Conservation (phyloP, 169 alveolate genomes). For the Babesia gibsoni region DNA sequence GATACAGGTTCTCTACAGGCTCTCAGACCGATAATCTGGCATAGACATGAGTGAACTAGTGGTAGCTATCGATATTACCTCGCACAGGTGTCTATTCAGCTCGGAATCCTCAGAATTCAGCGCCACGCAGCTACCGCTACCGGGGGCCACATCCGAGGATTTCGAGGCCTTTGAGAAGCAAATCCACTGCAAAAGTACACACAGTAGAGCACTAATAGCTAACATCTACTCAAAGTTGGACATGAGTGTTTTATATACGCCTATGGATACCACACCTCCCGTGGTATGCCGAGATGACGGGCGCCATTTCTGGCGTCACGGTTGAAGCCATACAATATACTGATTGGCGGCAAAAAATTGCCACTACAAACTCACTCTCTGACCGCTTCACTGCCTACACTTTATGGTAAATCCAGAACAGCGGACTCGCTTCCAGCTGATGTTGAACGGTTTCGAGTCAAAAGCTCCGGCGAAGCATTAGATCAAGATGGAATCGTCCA, state of each 20-base stretch:
- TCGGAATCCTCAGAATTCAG: conserved; percentile 29
- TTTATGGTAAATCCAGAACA: not conserved
- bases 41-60: not conserved
- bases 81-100: conserved; percentile 47
- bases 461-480: not conserved
- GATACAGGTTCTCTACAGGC: conserved; percentile 15
- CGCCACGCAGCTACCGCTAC: conserved; percentile 1
- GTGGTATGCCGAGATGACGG: too few species aligned
- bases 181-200: too few species aligned
- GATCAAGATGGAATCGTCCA: conserved; percentile 12
- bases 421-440: not conserved
- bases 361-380: too few species aligned
- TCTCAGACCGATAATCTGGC: conserved; percentile 44
- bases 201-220: too few species aligned
- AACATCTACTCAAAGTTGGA: too few species aligned
- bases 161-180: too few species aligned
- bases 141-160: not conserved
- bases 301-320: too few species aligned
- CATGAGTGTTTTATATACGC: too few species aligned
- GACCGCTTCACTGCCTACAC: too few species aligned
- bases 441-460: not conserved
- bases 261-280: too few species aligned
- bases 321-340: too few species aligned
- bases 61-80: conserved; percentile 1
- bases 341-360: too few species aligned